Conservation (phyloP, 768 basidiomycete species). For the Agrocybe pediades region DNA sequence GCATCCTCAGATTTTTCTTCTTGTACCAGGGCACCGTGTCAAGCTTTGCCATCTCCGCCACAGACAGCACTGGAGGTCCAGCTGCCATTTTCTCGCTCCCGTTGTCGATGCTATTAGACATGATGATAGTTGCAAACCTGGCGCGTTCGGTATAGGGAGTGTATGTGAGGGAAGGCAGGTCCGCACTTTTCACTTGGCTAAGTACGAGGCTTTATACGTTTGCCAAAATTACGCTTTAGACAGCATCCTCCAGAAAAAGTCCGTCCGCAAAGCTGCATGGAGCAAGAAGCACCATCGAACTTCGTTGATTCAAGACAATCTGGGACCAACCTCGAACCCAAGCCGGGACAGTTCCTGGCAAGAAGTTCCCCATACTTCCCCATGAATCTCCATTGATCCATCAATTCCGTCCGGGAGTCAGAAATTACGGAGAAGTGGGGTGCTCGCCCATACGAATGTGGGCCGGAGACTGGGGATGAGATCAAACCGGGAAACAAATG, state of each 20-base stretch:
- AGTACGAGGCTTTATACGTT: background rate
- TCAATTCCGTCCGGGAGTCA: too few species aligned
- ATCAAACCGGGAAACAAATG: background rate
- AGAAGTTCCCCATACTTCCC: background rate
- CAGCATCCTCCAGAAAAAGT: slow-evolving; percentile 8
- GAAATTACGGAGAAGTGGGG: background rate
- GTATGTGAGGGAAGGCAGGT: background rate
- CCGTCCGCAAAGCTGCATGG: slow-evolving; percentile 7
- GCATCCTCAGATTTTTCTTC: slow-evolving; percentile 56
- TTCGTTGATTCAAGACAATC: background rate
- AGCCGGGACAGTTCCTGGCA: background rate
- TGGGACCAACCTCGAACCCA: background rate
- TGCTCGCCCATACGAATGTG: background rate
- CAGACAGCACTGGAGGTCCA: slow-evolving; percentile 31
- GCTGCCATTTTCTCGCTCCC: background rate
- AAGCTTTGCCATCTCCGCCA: slow-evolving; percentile 42
- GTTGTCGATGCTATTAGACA: background rate
- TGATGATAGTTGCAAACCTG: background rate
- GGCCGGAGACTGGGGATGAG: background rate
- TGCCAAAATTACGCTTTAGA: background rate
- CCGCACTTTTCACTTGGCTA: background rate
- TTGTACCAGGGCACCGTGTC: slow-evolving; percentile 63
- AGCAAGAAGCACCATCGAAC: slow-evolving; percentile 1
- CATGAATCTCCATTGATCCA: background rate
- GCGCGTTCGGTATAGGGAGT: background rate